These are phyloP conservation scores for Eucalyptus dawsonii DNA, from an alignment of 345 rosid genomes.

Conservation along the genomic window DNA sequence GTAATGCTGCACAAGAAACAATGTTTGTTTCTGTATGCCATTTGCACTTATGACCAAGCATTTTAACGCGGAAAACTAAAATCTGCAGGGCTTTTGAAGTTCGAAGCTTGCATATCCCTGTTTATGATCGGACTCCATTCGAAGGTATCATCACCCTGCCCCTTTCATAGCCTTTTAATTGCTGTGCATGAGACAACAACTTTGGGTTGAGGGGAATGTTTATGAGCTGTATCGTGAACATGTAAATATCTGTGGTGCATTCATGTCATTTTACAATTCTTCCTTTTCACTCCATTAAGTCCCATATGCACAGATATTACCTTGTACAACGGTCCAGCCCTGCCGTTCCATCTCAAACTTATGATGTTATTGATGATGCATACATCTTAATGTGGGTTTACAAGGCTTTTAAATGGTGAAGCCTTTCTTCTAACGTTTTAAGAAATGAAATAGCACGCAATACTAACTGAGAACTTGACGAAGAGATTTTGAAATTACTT, in stretches of 20 bases:
- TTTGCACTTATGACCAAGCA: neutral
- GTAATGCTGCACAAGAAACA: neutral
- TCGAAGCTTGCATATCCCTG: constrained; percentile 76
- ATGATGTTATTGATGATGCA: neutral
- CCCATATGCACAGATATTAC: neutral
- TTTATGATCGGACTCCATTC: constrained; percentile 60
- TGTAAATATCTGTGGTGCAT: neutral
- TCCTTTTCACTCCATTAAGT: neutral
- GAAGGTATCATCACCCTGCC: constrained; percentile 21
- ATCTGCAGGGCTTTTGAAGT: constrained; percentile 72
- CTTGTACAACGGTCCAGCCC: neutral
- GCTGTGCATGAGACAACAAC: neutral
- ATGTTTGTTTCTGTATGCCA: neutral
- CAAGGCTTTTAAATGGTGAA: neutral
- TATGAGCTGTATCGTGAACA: neutral
- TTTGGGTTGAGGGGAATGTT: neutral
- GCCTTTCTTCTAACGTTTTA: neutral
- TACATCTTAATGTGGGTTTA: neutral
- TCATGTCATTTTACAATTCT: neutral
- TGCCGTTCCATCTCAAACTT: neutral
- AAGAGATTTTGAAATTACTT: neutral
- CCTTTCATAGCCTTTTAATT: neutral
- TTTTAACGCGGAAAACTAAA: neutral
- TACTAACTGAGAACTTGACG: neutral
- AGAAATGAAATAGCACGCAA: neutral